Evolutionary conservation across 2,329 filamentous ascomycete genomes (phyloP).

Genomic region (Cercospora sp.): DNA sequence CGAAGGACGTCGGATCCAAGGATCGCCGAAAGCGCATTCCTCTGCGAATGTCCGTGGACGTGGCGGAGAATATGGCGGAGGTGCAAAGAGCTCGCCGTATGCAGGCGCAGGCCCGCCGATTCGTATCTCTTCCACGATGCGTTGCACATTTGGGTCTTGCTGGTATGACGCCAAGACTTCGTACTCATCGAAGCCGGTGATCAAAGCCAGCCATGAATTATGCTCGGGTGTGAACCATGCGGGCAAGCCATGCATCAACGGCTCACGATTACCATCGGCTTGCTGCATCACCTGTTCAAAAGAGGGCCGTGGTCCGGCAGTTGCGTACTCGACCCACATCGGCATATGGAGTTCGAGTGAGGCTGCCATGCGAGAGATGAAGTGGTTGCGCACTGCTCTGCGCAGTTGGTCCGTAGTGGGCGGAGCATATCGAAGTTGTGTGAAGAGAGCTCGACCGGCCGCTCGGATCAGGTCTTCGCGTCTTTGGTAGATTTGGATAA

Average conservation of each 20-base stretch:
- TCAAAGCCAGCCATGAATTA: constrained; percentile 6
- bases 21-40: background rate
- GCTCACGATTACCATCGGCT: background rate
- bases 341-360: background rate
- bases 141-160: background rate
- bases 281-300: background rate
- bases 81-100: background rate
- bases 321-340: background rate
- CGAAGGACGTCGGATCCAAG: background rate
- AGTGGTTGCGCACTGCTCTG: constrained; percentile 4
- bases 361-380: background rate
- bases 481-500: background rate
- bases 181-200: background rate
- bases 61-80: background rate
- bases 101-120: background rate
- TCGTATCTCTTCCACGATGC: background rate
- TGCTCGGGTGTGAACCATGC: constrained; percentile 6
- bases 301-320: background rate
- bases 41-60: background rate
- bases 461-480: background rate
- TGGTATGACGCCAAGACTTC: background rate
- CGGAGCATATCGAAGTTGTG: background rate
- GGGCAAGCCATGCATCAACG: background rate
- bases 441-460: background rate
- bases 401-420: background rate